Base-by-base conservation (phyloP, 768 basidiomycete species). In the Naganishia vishniacii region DNA sequence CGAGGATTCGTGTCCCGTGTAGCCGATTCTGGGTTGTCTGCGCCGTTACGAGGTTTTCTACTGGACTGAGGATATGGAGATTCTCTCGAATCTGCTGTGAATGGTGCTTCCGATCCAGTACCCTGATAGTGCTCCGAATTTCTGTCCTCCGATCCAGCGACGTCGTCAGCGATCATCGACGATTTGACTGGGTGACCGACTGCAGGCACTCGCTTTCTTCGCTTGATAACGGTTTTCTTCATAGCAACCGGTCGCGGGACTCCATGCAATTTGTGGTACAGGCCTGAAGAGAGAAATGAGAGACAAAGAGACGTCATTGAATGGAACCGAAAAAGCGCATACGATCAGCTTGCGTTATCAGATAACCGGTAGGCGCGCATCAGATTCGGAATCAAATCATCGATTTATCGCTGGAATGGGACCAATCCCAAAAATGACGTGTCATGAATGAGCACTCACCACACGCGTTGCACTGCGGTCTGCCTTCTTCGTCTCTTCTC, bases 141-240 rank as follows among this genome's bases (percentile, higher is more conserved):
- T 60, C 44, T 26, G 28, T 47, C 45, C 7, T 60, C 59, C 4
- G 42, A 46, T 20, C 34, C 34, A 3, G 53, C 53, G 12, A 56
- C 20, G 20, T 56, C 53, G 37, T 56, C 59, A 25, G 46, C 23
- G 26, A 40, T n/a, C 34, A 56, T 25, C 13, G 32, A 20, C 3
- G 53, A 56, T 56, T 56, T 56, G 4, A 56, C 53, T 29, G 53
- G 53, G 40, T 56, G 53, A 12, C 53, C 70, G 25, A 75, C 91
- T 56, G 94, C 93, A 37, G 95, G 92, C 44, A 99, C 93, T 69
- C 95, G 87, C 79, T 98, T 98, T 69, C 95, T 83, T 34, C 95
- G 84, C 80, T 99, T 99, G 83, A 99, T 99, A 70, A 95, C 91
- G 4, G 90, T 88, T 81, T 98, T 97, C 80, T 95, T 98, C 92